Percentiles rank a stretch among this genome's conserved stretches.
Conservation (phyloP, 2,329 filamentous ascomycete genomes). For the Simplicillium aogashimaense region DNA sequence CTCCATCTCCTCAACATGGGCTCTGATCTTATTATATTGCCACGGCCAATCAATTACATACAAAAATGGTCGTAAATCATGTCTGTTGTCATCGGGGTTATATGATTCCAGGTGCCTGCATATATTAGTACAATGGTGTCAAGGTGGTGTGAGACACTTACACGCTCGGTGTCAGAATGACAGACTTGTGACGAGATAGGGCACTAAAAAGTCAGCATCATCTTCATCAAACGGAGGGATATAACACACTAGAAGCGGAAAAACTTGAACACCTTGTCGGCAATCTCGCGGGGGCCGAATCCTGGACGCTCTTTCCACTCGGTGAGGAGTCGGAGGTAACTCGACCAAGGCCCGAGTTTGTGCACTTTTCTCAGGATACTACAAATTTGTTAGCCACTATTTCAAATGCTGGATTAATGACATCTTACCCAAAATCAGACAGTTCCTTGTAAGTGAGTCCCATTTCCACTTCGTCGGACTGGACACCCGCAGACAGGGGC, state of each 20-base stretch:
- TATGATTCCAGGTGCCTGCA: slow-evolving; percentile 10
- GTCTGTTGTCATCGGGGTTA: slow-evolving; percentile 28
- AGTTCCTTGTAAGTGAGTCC: slow-evolving; percentile 32
- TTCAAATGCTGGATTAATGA: slow-evolving; percentile 3
- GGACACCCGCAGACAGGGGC: slow-evolving; percentile 27
- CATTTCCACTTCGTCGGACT: slow-evolving; percentile 32
- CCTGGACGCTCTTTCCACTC: slow-evolving; percentile 23
- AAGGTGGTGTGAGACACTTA: slow-evolving; percentile 22
- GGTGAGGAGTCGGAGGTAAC: slow-evolving; percentile 25
- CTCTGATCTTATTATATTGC: slow-evolving; percentile 30
- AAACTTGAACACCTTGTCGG: slow-evolving; percentile 31
- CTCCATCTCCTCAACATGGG: slow-evolving; percentile 11
- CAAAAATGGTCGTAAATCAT: slow-evolving; percentile 29
- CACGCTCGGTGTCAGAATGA: slow-evolving; percentile 46
- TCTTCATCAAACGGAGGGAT: neutral
- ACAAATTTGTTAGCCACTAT: neutral
- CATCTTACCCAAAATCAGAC: slow-evolving; percentile 19
- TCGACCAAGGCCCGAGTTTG: slow-evolving; percentile 29
- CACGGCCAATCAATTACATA: slow-evolving; percentile 27
- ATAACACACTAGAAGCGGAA: slow-evolving; percentile 34
- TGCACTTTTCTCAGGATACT: slow-evolving; percentile 26
- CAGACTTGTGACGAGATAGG: slow-evolving; percentile 58
- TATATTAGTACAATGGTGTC: neutral
- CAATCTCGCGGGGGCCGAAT: slow-evolving; percentile 23
- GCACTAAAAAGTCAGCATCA: slow-evolving; percentile 11